These are phyloP conservation scores for Verticillium longisporum DNA, from an alignment of 2,329 filamentous ascomycete genomes.

Conservation along the genomic window DNA sequence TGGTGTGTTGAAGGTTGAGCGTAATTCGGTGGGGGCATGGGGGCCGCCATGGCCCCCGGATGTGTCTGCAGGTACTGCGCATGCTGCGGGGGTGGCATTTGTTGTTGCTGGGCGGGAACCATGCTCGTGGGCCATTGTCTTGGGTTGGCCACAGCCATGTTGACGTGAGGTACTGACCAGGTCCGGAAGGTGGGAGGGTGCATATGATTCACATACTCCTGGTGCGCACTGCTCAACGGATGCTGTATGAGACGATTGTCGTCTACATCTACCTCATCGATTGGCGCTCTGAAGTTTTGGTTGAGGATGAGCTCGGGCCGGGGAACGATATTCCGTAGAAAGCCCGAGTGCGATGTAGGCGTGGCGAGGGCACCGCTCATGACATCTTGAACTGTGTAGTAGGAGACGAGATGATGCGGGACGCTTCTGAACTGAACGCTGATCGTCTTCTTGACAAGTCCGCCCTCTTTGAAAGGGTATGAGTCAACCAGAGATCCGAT, in stretches of 20 bases:
- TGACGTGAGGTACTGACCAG: background rate
- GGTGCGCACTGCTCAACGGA: background rate
- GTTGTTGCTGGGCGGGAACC: background rate
- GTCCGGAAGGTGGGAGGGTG: background rate
- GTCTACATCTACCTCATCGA: constrained; percentile 49
- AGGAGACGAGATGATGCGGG: constrained; percentile 80
- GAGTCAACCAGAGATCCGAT: constrained; percentile 71
- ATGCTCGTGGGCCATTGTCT: background rate
- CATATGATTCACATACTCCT: background rate
- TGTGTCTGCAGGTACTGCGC: background rate
- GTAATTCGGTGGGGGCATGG: background rate
- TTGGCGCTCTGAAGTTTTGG: constrained; percentile 60
- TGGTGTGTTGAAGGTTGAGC: background rate
- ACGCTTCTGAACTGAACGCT: constrained; percentile 69
- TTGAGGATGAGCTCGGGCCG: constrained; percentile 51
- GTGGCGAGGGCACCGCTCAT: constrained; percentile 49
- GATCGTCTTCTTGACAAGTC: constrained; percentile 89
- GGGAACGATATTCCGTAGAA: constrained; percentile 24
- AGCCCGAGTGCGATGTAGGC: constrained; percentile 41
- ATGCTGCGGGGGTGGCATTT: background rate
- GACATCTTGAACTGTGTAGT: constrained; percentile 81
- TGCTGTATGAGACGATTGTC: constrained; percentile 3
- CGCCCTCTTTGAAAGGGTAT: constrained; percentile 77
- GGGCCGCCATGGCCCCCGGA: background rate
- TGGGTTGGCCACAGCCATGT: background rate